Percentiles rank a stretch among this genome's conserved stretches.
Evolutionary conservation across 1,284 basidiomycete species (phyloP).

Genomic region (Trichosporon asahii): DNA sequence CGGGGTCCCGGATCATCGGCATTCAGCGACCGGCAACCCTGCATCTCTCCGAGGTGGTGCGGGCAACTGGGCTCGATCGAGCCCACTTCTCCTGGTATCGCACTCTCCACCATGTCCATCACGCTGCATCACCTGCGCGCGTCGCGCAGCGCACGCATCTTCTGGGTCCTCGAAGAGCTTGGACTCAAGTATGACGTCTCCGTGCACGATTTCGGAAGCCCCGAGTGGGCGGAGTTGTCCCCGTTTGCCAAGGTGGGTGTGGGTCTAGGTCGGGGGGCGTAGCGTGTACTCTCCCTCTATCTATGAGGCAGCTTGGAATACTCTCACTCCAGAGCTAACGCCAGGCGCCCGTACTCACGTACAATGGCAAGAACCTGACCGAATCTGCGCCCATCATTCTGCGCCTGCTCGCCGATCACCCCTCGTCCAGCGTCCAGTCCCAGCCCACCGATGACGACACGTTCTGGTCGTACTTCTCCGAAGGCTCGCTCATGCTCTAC

Average conservation of each 20-base stretch:
- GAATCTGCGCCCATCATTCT: slow-evolving; percentile 43
- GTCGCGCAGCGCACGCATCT: slow-evolving; percentile 43
- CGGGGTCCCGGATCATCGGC: not conserved
- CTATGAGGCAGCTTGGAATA: not conserved
- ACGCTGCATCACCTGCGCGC: slow-evolving; percentile 43
- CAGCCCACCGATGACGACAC: slow-evolving; percentile 25
- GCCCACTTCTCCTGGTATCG: not conserved
- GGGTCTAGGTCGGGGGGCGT: too few species aligned
- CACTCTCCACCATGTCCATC: slow-evolving; percentile 33
- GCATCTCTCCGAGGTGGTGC: too few species aligned
- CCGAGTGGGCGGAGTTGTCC: slow-evolving; percentile 21
- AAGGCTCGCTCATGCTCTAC: slow-evolving; percentile 41
- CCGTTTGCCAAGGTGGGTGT: slow-evolving; percentile 36
- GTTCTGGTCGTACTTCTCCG: slow-evolving; percentile 43
- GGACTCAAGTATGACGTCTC: not conserved
- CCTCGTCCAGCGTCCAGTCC: slow-evolving; percentile 23
- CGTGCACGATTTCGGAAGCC: slow-evolving; percentile 2
- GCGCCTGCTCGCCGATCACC: slow-evolving; percentile 26
- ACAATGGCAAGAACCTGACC: slow-evolving; percentile 33
- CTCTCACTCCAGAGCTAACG: slow-evolving; percentile 12
- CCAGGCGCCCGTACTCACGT: slow-evolving; percentile 34
- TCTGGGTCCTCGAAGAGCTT: slow-evolving; percentile 34
- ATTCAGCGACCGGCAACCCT: not conserved
- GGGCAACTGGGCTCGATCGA: not conserved
- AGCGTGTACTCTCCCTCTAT: not conserved